Evolutionary conservation across 495 filamentous ascomycete species (phyloP), one percentile per base, ranked within the genome.

Genomic region (Articulospora tetracladia): DNA sequence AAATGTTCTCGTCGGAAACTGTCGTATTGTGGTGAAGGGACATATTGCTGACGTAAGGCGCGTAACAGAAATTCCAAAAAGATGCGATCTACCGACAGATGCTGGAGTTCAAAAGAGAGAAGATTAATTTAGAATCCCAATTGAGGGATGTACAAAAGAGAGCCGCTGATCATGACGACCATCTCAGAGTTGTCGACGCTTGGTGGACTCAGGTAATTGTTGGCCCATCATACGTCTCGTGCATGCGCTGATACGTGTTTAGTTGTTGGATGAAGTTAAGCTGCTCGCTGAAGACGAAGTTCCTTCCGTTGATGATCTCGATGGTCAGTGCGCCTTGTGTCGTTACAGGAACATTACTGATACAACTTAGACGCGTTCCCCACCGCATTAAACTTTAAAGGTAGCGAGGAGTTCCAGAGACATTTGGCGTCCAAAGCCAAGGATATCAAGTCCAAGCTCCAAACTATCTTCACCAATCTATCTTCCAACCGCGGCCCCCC

Each of bases 11-110:
- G 6, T 51, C 41, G 19, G 47, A 3, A 26, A 60, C 17, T n/a
- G 26, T 28, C 28, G 27, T 13, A 7, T 30, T 17, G 24, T 26
- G 26, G 11, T n/a, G 4, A 30, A n/a, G 52, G 50, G 27, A 22
- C 25, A 28, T 3, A 50, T 44, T 62, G 44, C 67, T 69, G 67
- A 69, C 57, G 54, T 10, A 34, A 57, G 53, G 41, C 22, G 58
- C 54, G 56, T 63, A 61, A 71, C 71, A 98, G 94, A 85, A 87
- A 65, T 97, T 91, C 69, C 92, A 96, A 77, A 98, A 98, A 73
- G 94, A 97, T 80, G 94, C 94, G 59, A 97, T 98, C 69, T 86
- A 89, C 70, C 90, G 94, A 27, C 93, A 97, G 69, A 97, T 98
- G 93, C 86, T 89, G 66, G 95, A 98, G 72, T 97, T 92, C 71